Base-by-base conservation (phyloP, 768 basidiomycete species). In the Suillus americanus region DNA sequence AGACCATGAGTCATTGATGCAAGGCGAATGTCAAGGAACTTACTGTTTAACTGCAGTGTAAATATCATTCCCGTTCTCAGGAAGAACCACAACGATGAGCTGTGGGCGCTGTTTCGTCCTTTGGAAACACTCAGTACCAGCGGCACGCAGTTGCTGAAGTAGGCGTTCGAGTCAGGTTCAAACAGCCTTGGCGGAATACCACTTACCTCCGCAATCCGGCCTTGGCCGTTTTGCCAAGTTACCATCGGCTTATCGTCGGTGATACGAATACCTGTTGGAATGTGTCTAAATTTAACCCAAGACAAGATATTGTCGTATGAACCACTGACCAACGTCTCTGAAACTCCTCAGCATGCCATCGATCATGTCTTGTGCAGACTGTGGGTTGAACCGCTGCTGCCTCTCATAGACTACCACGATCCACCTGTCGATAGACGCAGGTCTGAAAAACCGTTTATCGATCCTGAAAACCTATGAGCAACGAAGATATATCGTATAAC, bases 21-120 rank as follows among this genome's bases (percentile, higher is more conserved):
- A 20, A 37, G 5, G 63, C 50, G 37, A 55, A 46, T 20, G 60
- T n/a, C 33, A 61, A 37, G 55, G 23, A 62, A 81, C 87, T 66
- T 70, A 94, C 91, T 92, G 88, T 77, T 94, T 94, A 30, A 93
- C 84, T 23, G 86, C 85, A 2, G 83, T 87, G 68, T 94, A 94
- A 12, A 92, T 85, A 60, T 94, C 90, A 48, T 89, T 87, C 1
- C 87, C 89, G 2, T 84, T 85, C 66, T 93, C 89, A 0, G 91
- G 92, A 23, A 94, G 80, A 46, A 94, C 73, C 33, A 87, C 83
- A 1, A 93, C 85, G 28, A 92, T 79, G 3, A 94, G 79, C 9
- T 78, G 79, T 0, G 91, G 90, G 0, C 79, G 75, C 6, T 70
- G 74, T 10, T 75, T 75, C 38, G 75, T 76, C 69, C 79, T 81